Conservation (phyloP, 768 basidiomycete species). For the Gelatoporia subvermispora region DNA sequence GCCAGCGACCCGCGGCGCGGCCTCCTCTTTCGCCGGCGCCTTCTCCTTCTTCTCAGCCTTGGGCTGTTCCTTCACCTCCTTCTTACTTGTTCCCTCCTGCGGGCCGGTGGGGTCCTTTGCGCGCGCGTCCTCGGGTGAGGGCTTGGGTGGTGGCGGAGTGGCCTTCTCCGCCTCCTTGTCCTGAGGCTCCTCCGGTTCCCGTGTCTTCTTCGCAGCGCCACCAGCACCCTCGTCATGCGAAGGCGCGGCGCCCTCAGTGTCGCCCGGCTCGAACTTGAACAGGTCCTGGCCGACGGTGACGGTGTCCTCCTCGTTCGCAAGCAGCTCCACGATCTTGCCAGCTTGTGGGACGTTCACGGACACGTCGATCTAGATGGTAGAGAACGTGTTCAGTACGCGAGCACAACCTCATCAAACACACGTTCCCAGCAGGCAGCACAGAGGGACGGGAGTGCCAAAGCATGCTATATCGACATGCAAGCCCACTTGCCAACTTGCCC, state of each 20-base stretch:
- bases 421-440: background rate
- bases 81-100: conserved; percentile 29
- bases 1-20: conserved; percentile 36
- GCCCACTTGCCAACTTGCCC: too few relatives aligned
- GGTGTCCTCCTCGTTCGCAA: conserved; percentile 90
- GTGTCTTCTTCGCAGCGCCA: conserved; percentile 23
- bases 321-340: conserved; percentile 81
- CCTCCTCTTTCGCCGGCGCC: conserved; percentile 16
- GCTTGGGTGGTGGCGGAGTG: conserved; percentile 38
- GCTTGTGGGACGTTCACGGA: conserved; percentile 90
- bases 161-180: conserved; percentile 46
- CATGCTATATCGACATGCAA: conserved; percentile 1
- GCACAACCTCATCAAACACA: background rate
- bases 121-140: conserved; percentile 28
- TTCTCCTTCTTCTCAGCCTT: conserved; percentile 25
- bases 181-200: conserved; percentile 40
- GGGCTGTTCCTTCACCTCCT: conserved; percentile 30
- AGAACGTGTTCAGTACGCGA: too few relatives aligned
- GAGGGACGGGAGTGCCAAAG: background rate
- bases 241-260: conserved; percentile 15
- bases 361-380: conserved; percentile 76
- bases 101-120: conserved; percentile 23
- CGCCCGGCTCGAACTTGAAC: conserved; percentile 83
- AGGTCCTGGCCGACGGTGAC: conserved; percentile 94
- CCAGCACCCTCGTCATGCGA: conserved; percentile 17